Evolutionary conservation across 2,329 filamentous ascomycete species (phyloP), one percentile per base, ranked within the genome.

Genomic region (Aspergillus sp.): DNA sequence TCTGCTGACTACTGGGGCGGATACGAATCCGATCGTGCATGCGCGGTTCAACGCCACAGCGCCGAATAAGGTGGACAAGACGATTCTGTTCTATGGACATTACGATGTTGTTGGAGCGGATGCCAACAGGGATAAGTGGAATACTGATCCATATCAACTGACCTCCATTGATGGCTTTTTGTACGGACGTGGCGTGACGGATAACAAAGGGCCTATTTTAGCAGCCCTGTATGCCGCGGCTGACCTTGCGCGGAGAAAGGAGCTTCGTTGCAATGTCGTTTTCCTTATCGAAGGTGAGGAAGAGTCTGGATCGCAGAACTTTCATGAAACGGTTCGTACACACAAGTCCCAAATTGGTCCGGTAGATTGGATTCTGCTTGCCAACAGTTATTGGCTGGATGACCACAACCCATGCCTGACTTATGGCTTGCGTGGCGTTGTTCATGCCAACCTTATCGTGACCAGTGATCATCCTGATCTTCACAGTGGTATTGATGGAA

Each of bases 311-410:
- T 97, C 93, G 1, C 85, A 92, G 27, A 94, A 95, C 0, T 98
- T 99, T 71, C 88, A 91, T 65, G 87, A 94, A 67, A 90, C 91
- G 0, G 88, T 99, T 15, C 86, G 84, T 66, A 84, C 86, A 64
- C 87, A 95, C 76, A 96, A 96, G 75, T 83, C 88, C 13, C 83
- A 91, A 23, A 96, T 99, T 67, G 95, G 95, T 1, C 83, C 91
- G 8, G 88, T 99, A 2, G 94, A 99, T 76, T 98, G 95, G 82
- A 95, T 99, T 58, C 80, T 99, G 32, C 81, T 99, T 39, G 94
- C 95, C 21, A 99, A 99, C 80, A 97, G 93, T 77, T 99, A 99
- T 80, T 99, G 95, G 95, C 83, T 99, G 1, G 92, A 98, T 71
- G 94, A 99, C 71, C 90, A 96, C 66, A 92, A 96, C 2, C 95